Percentiles rank a stretch among this genome's conserved stretches.
phyloP scores from a whole-genome alignment of 306 rosid species.

The Castanea crenata region DNA sequence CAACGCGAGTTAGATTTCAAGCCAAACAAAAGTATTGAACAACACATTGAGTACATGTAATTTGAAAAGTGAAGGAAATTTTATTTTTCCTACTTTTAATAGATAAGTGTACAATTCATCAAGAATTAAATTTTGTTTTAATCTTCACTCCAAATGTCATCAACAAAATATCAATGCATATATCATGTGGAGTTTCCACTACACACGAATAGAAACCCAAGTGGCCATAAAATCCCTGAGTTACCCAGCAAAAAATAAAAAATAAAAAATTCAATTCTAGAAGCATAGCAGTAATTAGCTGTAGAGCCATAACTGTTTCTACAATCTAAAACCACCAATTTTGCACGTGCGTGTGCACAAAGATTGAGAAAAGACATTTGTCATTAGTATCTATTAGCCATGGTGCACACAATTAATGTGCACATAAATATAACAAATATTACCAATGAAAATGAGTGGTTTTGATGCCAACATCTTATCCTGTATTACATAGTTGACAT shows the following conservation, averaged over 20 bases:
- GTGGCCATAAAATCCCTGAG: not conserved
- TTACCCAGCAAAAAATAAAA: not conserved
- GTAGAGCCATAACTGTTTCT: not conserved
- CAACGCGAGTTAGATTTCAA: slow-evolving; percentile 17
- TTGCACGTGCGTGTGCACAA: too few relatives aligned
- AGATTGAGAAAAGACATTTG: too few relatives aligned
- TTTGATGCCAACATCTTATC: too few relatives aligned
- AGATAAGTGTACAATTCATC: not conserved
- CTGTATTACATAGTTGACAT: too few relatives aligned
- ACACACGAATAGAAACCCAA: not conserved
- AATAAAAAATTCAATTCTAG: not conserved
- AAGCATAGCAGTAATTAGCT: not conserved
- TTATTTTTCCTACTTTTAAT: not conserved
- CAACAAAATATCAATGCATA: not conserved
- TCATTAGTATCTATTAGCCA: too few relatives aligned
- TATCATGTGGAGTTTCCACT: not conserved
- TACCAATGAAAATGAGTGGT: too few relatives aligned
- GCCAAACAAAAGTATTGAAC: slow-evolving; percentile 21
- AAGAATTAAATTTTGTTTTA: not conserved
- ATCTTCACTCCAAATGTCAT: not conserved
- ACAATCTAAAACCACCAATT: not conserved
- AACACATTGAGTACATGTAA: not conserved
- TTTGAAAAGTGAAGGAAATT: not conserved
- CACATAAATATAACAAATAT: too few relatives aligned
- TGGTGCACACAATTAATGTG: too few relatives aligned